phyloP scores from a whole-genome alignment of 768 basidiomycete genomes.

The Gymnopilus dilepis region DNA sequence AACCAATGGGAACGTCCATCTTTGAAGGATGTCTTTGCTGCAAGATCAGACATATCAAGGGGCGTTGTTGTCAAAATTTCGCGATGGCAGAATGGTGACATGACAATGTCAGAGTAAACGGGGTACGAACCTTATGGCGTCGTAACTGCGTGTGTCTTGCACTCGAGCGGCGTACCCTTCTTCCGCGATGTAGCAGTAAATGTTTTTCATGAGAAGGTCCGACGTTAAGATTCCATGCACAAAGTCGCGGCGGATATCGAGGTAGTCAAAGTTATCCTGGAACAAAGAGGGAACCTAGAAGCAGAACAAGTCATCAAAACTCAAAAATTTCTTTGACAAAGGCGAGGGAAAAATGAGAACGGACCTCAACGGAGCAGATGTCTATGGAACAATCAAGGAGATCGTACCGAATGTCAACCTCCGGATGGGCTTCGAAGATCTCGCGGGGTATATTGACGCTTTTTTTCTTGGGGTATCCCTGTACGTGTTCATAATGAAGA shows the following conservation, averaged over 20 bases:
- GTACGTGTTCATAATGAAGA: constrained; percentile 82
- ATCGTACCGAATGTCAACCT: constrained; percentile 88
- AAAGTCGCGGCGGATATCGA: constrained; percentile 90
- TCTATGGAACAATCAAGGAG: constrained; percentile 90
- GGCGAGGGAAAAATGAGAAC: constrained; percentile 21
- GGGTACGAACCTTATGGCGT: constrained; percentile 73
- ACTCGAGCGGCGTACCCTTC: constrained; percentile 94
- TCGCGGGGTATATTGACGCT: constrained; percentile 77
- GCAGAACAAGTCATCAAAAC: constrained; percentile 1
- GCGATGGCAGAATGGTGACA: background rate
- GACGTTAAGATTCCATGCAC: constrained; percentile 94
- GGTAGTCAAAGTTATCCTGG: constrained; percentile 98
- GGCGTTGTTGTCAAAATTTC: background rate
- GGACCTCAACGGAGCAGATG: constrained; percentile 91
- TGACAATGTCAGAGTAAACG: constrained; percentile 5
- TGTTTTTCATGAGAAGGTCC: constrained; percentile 93
- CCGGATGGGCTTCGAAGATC: constrained; percentile 70
- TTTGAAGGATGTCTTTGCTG: constrained; percentile 90
- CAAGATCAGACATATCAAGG: constrained; percentile 1
- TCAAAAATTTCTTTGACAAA: background rate
- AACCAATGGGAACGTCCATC: constrained; percentile 95
- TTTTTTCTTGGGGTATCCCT: constrained; percentile 69
- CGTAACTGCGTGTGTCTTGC: constrained; percentile 91
- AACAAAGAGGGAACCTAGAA: constrained; percentile 90
- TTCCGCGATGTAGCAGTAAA: constrained; percentile 87